These are phyloP conservation scores for Mycena citricolor DNA, from an alignment of 1,284 basidiomycete species.

Conservation along the genomic window DNA sequence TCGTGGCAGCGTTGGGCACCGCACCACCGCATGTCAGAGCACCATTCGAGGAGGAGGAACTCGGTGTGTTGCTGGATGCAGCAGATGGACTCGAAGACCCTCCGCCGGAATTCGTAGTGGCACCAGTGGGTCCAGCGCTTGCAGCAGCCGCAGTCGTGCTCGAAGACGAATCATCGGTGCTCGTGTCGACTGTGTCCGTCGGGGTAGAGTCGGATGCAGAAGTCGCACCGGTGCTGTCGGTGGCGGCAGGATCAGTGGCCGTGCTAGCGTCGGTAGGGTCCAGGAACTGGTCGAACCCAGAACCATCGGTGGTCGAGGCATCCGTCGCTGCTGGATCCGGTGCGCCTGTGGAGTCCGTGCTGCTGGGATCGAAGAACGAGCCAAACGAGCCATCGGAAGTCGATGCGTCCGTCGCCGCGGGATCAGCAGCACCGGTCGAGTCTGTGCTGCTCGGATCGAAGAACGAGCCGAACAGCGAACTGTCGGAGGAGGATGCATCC, in stretches of 20 bases:
- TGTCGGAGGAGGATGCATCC: too few relatives aligned
- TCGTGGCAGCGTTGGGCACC: conserved; percentile 28
- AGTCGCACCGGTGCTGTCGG: background rate
- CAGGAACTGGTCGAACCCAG: too few relatives aligned
- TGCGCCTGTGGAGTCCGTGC: too few relatives aligned
- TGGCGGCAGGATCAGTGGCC: background rate
- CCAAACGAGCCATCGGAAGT: too few relatives aligned
- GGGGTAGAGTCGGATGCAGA: background rate
- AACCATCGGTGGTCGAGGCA: too few relatives aligned
- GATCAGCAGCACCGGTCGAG: too few relatives aligned
- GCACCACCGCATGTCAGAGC: conserved; percentile 12
- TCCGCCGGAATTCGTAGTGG: background rate
- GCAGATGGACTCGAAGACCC: background rate
- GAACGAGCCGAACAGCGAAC: too few relatives aligned
- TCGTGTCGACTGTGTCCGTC: background rate
- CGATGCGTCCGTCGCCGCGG: too few relatives aligned
- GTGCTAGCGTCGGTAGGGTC: background rate
- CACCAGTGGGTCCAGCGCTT: background rate
- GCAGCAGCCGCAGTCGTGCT: background rate
- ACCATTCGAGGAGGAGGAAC: conserved; percentile 1
- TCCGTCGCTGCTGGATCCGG: too few relatives aligned
- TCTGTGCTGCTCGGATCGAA: too few relatives aligned
- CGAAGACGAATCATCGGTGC: background rate
- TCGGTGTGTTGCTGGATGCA: background rate
- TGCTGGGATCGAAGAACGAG: too few relatives aligned